Conservation (phyloP, 139 green algal genomes). For the Chlorella sp. region DNA sequence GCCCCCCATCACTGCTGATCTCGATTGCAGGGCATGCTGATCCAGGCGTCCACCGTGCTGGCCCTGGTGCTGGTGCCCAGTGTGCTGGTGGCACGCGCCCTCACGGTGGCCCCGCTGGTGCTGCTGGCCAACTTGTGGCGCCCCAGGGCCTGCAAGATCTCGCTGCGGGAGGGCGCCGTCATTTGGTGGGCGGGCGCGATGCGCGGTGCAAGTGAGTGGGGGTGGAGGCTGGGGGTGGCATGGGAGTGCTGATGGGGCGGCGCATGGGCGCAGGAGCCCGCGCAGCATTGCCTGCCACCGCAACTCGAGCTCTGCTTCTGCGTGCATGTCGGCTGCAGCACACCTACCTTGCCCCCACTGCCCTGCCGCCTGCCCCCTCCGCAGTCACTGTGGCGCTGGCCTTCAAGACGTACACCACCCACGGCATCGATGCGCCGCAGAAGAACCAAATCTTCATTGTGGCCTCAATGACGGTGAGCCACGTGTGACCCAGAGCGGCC, state of each 20-base stretch:
- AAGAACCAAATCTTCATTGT: slow-evolving; percentile 25
- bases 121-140: slow-evolving; percentile 32
- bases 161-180: neutral
- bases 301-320: too few species aligned
- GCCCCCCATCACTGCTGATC: too few species aligned
- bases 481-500: too few species aligned
- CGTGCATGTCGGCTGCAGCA: too few species aligned
- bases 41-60: neutral
- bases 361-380: too few species aligned
- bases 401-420: slow-evolving; percentile 66
- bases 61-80: slow-evolving; percentile 3
- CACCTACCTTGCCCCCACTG: too few species aligned
- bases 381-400: slow-evolving; percentile 80
- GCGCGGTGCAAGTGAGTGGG: slow-evolving; percentile 52
- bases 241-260: neutral
- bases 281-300: neutral
- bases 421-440: neutral
- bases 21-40: slow-evolving; percentile 9
- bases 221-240: neutral
- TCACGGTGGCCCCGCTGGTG: neutral
- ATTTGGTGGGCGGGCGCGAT: slow-evolving; percentile 72
- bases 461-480: slow-evolving; percentile 2
- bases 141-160: neutral
- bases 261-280: neutral
- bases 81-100: neutral